These are phyloP conservation scores for Senecio squalidus DNA, from an alignment of 140 eudicot species.

Conservation along the genomic window DNA sequence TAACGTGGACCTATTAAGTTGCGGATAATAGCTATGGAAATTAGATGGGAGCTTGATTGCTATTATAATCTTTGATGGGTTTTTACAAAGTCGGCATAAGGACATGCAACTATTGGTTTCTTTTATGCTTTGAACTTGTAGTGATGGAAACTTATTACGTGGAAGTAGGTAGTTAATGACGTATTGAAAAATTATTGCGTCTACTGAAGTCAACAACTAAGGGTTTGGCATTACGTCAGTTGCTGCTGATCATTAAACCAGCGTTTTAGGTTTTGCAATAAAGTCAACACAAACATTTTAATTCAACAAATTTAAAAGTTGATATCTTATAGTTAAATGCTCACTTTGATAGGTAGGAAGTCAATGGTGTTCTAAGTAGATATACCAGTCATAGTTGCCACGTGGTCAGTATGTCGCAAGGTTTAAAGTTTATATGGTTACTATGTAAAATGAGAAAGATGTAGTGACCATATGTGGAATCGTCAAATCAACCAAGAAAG, in stretches of 20 bases:
- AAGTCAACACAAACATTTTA: not conserved
- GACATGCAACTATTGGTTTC: not conserved
- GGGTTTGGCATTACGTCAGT: not conserved
- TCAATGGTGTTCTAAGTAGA: conserved; percentile 5
- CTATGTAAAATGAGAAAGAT: not conserved
- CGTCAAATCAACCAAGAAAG: not conserved
- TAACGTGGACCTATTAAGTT: not conserved
- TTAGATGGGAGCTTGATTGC: conserved; percentile 9
- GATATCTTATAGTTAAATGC: conserved; percentile 1
- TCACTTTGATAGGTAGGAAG: conserved; percentile 1
- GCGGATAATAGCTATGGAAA: not conserved
- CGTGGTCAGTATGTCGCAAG: too few relatives aligned
- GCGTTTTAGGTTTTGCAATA: not conserved
- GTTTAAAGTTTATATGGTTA: not conserved
- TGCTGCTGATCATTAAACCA: conserved; percentile 10
- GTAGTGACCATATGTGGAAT: not conserved
- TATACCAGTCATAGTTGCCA: conserved; percentile 2
- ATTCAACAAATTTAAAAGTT: not conserved
- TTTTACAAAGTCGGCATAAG: not conserved
- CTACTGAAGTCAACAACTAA: conserved; percentile 6
- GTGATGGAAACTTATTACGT: not conserved
- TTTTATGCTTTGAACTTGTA: conserved; percentile 8
- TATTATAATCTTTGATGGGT: not conserved
- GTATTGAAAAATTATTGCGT: not conserved
- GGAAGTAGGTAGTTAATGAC: not conserved